Percentiles rank a stretch among this genome's conserved stretches.
phyloP scores from a whole-genome alignment of 1,284 basidiomycete genomes.

The Athelia psychrophila region DNA sequence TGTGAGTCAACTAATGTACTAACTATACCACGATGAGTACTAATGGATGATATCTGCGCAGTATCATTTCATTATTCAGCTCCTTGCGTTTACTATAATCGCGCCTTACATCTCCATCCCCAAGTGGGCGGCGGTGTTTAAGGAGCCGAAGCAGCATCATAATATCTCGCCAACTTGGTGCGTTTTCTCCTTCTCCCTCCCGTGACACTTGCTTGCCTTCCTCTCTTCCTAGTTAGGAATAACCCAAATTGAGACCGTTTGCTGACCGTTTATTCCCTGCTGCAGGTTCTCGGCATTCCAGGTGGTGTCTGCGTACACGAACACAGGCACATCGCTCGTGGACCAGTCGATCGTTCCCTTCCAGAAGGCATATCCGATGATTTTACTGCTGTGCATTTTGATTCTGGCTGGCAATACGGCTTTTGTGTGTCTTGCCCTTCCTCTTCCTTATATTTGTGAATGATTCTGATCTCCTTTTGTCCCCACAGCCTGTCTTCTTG shows the following conservation, averaged over 20 bases:
- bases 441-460: constrained; percentile 3
- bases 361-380: constrained; percentile 82
- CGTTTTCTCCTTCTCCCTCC: no score
- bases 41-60: constrained; percentile 26
- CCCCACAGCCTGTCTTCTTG: no score
- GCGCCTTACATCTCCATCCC: constrained; percentile 70
- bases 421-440: constrained; percentile 63
- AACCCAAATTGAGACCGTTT: no score
- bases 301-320: constrained; percentile 85
- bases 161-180: constrained; percentile 58
- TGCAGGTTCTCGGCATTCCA: constrained; percentile 88
- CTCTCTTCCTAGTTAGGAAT: no score
- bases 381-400: constrained; percentile 63
- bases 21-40: constrained; percentile 16
- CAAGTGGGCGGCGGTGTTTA: constrained; percentile 55
- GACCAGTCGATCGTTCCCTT: constrained; percentile 90
- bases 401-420: constrained; percentile 90
- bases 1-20: constrained; percentile 45
- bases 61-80: constrained; percentile 74
- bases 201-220: no score
- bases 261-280: no score
- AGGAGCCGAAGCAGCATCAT: constrained; percentile 50
- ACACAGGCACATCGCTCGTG: constrained; percentile 87
- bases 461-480: neutral
- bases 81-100: constrained; percentile 69